phyloP scores from a whole-genome alignment of 352 stramenopile genomes.

The Phytophthora cajani region DNA sequence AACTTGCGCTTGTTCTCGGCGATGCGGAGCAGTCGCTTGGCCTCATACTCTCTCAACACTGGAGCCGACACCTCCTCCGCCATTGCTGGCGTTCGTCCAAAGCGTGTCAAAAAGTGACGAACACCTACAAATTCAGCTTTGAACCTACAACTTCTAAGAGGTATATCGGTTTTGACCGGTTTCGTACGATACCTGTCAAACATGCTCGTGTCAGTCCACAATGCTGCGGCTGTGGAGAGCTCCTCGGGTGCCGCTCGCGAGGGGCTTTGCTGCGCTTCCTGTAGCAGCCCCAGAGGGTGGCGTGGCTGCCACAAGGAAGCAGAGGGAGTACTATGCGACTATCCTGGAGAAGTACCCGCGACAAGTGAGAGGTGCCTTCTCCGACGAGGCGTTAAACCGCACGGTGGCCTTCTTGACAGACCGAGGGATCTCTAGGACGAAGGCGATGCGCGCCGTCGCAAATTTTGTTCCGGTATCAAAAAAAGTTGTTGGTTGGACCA shows the following conservation, averaged over 20 bases:
- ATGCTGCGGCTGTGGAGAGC: not conserved
- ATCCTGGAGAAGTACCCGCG: not conserved
- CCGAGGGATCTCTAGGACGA: not conserved
- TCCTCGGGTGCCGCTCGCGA: not conserved
- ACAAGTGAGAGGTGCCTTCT: not conserved
- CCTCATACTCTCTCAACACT: slow-evolving; percentile 60
- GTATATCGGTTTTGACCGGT: not conserved
- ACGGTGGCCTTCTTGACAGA: not conserved
- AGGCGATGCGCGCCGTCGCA: too few relatives aligned
- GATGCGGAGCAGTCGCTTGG: slow-evolving; percentile 65
- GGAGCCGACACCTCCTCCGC: not conserved
- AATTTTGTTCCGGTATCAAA: too few relatives aligned
- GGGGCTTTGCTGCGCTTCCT: not conserved
- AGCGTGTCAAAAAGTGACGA: not conserved
- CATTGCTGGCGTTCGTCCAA: not conserved
- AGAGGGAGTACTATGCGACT: not conserved
- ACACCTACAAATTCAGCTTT: too few relatives aligned
- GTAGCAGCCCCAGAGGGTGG: not conserved
- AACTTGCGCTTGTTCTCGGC: slow-evolving; percentile 49
- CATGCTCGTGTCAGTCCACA: not conserved
- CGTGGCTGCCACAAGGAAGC: not conserved
- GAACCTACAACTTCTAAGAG: too few relatives aligned
- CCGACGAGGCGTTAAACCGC: not conserved
- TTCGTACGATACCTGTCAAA: not conserved
- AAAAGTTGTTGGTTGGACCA: too few relatives aligned